Conservation (phyloP, 2,329 filamentous ascomycete genomes). For the Sordariomycetes sp. region DNA sequence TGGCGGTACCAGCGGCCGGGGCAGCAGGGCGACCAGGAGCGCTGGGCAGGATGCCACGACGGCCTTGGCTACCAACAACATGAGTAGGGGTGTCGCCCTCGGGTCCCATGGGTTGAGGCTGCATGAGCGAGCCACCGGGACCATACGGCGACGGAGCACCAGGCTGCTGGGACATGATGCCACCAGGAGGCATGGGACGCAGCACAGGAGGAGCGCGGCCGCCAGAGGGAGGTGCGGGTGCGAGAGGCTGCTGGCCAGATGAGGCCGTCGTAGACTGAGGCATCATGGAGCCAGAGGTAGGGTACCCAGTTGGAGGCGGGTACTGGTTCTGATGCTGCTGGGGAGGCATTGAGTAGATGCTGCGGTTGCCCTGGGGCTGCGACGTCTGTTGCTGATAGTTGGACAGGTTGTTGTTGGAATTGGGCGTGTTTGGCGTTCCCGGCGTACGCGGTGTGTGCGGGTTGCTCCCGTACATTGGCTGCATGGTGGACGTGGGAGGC, state of each 20-base stretch:
- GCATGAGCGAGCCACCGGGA: conserved; percentile 39
- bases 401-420: conserved; percentile 40
- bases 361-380: conserved; percentile 36
- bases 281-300: conserved; percentile 51
- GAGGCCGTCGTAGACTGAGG: conserved; percentile 57
- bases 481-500: conserved; percentile 32
- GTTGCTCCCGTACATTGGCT: conserved; percentile 44
- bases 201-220: conserved; percentile 49
- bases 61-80: conserved; percentile 89
- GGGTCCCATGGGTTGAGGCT: conserved; percentile 38
- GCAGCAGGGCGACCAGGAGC: conserved; percentile 79
- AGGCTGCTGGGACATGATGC: conserved; percentile 45
- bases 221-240: conserved; percentile 59
- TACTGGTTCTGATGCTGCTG: conserved; percentile 44
- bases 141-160: conserved; percentile 53
- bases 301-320: conserved; percentile 44
- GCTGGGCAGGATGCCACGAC: conserved; percentile 83
- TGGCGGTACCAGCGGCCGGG: conserved; percentile 57
- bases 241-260: conserved; percentile 67
- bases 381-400: conserved; percentile 45
- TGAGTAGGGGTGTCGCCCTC: conserved; percentile 67
- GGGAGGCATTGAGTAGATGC: conserved; percentile 42
- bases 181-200: conserved; percentile 63
- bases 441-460: conserved; percentile 54
- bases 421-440: conserved; percentile 54